Conservation (phyloP, 345 rosid genomes). For the Heritiera fomes region DNA sequence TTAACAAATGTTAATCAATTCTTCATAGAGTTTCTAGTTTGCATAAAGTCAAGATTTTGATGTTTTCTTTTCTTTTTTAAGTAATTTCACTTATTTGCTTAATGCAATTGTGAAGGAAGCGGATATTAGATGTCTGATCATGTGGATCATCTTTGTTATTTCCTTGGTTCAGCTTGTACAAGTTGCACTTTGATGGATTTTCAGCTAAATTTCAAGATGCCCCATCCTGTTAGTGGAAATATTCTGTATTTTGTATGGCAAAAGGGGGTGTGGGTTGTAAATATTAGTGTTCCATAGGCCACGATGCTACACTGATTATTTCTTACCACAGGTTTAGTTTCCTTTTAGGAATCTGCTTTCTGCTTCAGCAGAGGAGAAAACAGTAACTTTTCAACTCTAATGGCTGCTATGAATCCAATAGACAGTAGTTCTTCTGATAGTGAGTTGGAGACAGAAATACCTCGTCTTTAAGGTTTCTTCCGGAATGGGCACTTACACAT, state of each 20-base stretch:
- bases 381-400: conserved; percentile 18
- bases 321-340: conserved; percentile 35
- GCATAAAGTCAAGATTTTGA: neutral
- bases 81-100: neutral
- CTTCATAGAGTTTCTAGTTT: neutral
- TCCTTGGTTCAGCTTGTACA: conserved; percentile 30
- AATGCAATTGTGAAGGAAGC: conserved; percentile 13
- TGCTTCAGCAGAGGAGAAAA: conserved; percentile 24
- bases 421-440: conserved; percentile 89
- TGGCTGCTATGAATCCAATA: conserved; percentile 50
- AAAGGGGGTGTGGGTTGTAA: neutral
- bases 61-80: neutral
- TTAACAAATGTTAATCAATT: neutral
- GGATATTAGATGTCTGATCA: conserved; percentile 21
- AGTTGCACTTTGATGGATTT: conserved; percentile 25
- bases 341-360: conserved; percentile 25
- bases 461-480: conserved; percentile 39
- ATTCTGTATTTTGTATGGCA: neutral
- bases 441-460: conserved; percentile 35
- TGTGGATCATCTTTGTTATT: conserved; percentile 20
- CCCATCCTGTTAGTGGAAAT: conserved; percentile 25
- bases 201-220: conserved; percentile 31
- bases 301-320: neutral
- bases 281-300: neutral
- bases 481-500: conserved; percentile 30